These are phyloP conservation scores for Carpinus viminea DNA, from an alignment of 306 rosid genomes.

Conservation along the genomic window DNA sequence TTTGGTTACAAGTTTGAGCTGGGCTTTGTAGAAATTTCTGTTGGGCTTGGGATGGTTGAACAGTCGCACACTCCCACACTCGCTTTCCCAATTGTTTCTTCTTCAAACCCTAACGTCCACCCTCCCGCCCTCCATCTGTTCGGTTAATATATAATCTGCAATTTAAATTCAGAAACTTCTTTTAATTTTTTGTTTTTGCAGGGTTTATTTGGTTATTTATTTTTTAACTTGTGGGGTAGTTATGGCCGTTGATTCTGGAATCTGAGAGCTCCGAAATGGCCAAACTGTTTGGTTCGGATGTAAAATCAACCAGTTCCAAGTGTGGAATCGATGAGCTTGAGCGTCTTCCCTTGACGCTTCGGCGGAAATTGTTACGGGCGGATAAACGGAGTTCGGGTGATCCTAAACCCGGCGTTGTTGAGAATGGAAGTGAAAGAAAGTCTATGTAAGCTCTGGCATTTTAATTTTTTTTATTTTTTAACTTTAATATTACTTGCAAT, in stretches of 20 bases:
- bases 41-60: too few species aligned
- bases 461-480: background rate
- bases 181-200: background rate
- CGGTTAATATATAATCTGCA: background rate
- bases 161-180: background rate
- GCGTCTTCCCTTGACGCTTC: conserved; percentile 41
- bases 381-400: background rate
- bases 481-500: background rate
- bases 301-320: background rate
- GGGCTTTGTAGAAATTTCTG: too few species aligned
- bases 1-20: too few species aligned
- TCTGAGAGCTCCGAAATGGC: conserved; percentile 18
- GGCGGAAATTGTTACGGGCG: conserved; percentile 24
- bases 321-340: conserved; percentile 36
- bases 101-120: background rate
- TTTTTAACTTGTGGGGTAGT: background rate
- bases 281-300: conserved; percentile 18
- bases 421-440: conserved; percentile 6
- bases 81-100: too few species aligned
- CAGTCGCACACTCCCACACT: too few species aligned
- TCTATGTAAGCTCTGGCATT: conserved; percentile 16
- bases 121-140: background rate
- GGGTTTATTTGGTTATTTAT: background rate
- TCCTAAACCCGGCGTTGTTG: conserved; percentile 9
- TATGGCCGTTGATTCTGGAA: background rate